Evolutionary conservation across 768 basidiomycete genomes (phyloP), one percentile per base, ranked within the genome.

Genomic region (Cystobasidium tubakii): DNA sequence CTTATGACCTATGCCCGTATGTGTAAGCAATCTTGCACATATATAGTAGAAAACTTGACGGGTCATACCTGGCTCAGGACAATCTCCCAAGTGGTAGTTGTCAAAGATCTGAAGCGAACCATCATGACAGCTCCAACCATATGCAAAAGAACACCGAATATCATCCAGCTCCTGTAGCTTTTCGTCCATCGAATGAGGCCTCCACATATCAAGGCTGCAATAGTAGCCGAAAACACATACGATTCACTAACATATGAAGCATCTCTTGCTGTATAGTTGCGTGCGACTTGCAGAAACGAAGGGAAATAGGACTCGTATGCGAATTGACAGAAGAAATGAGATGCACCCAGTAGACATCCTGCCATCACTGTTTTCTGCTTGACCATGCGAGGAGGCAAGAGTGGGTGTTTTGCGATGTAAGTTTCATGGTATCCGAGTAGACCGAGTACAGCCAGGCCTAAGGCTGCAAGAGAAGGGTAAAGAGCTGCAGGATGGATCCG

Each of bases 271-370:
- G 74, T 63, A 36, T 64, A 66, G 19, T 67, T 62, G 39, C 79
- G 75, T 0, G 79, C 79, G 54, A 79, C 79, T 71, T 79, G 79
- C 2, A 79, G 34, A 69, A 77, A 79, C 31, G 74, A 75, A 27
- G 79, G 78, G 33, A 79, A 79, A 75, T 78, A 79, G 39, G 75
- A 76, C 62, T 78, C 77, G 74, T 78, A 79, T 71, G 64, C 74
- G 76, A 73, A 77, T 64, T 77, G 78, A 29, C 67, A 71, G 66
- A 57, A 34, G 66, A 79, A 79, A 65, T 78, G 77, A 62, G 76
- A 78, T 66, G 78, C 75, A 0, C 79, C 79, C 27, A 79, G 72
- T 1, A 43, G 19, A 12, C 72, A 75, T 0, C 77, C 77, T 39
- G 57, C 54, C 29, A 78, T 55, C 55, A 78, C 74, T 0, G 77